phyloP scores from a whole-genome alignment of 352 stramenopile species.

The Globisporangium nagaii region DNA sequence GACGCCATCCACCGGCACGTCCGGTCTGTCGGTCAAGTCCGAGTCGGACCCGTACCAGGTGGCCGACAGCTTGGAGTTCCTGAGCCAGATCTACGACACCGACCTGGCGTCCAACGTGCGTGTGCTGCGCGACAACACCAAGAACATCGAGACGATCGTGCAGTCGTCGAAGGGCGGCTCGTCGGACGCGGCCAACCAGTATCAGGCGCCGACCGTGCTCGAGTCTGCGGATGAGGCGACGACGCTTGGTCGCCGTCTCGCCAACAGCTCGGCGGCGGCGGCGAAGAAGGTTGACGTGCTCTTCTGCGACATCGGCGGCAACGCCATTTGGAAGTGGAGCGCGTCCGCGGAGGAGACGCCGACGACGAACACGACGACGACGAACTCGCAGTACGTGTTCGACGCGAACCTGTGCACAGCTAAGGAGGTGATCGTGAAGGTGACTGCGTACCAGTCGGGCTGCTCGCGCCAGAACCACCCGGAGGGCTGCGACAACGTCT shows the following conservation, averaged over 20 bases:
- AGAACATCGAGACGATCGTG: conserved; percentile 51
- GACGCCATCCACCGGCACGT: neutral
- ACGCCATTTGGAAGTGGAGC: conserved; percentile 73
- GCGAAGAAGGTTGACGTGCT: conserved; percentile 42
- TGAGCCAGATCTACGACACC: conserved; percentile 48
- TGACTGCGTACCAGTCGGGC: conserved; percentile 59
- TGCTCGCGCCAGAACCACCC: conserved; percentile 67
- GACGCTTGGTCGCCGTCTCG: conserved; percentile 30
- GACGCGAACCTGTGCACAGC: conserved; percentile 13
- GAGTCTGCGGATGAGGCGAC: conserved; percentile 22
- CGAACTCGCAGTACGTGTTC: conserved; percentile 15
- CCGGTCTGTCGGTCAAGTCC: conserved; percentile 9
- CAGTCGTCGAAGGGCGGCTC: conserved; percentile 33
- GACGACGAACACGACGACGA: conserved; percentile 24
- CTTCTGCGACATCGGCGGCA: conserved; percentile 69
- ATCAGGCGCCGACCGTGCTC: conserved; percentile 49
- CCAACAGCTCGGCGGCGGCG: conserved; percentile 1
- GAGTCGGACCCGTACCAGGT: conserved; percentile 17
- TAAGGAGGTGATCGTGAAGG: conserved; percentile 37
- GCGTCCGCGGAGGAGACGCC: conserved; percentile 25
- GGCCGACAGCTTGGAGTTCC: conserved; percentile 30
- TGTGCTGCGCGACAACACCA: conserved; percentile 43
- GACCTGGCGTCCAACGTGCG: conserved; percentile 37
- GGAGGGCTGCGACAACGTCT: conserved; percentile 55
- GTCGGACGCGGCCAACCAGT: conserved; percentile 18